Evolutionary conservation across 805 yeast species (phyloP).

Genomic region (Schizosaccharomyces octosporus): DNA sequence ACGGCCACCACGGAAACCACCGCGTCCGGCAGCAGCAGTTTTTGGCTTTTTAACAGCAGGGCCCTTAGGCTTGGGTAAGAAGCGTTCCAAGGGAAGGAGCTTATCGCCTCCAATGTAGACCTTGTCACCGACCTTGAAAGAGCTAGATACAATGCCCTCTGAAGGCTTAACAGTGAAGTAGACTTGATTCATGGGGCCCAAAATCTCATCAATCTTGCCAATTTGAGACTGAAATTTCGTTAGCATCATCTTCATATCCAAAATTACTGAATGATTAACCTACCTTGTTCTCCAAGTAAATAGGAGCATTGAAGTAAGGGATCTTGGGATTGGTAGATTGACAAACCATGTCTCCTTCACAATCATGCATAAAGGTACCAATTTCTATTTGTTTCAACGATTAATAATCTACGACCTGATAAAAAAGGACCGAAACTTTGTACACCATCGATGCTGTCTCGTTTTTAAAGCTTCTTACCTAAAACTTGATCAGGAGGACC

Average conservation of each 20-base stretch:
- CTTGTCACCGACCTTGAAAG: conserved; percentile 88
- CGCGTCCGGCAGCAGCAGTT: conserved; percentile 15
- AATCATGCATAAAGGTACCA: conserved; percentile 77
- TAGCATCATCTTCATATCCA: not conserved
- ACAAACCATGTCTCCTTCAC: conserved; percentile 95
- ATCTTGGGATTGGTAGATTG: conserved; percentile 80
- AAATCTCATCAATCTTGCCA: conserved; percentile 93
- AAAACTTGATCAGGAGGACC: conserved; percentile 3
- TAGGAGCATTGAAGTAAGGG: conserved; percentile 97
- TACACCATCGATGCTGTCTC: not conserved
- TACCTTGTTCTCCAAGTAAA: conserved; percentile 69
- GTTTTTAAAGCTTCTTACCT: not conserved
- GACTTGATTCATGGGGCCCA: conserved; percentile 96
- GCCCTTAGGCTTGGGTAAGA: conserved; percentile 84
- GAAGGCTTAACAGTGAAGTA: conserved; percentile 86
- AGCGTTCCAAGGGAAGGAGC: conserved; percentile 80
- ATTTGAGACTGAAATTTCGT: conserved; percentile 31
- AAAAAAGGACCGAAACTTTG: not conserved
- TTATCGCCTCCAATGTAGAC: conserved; percentile 89
- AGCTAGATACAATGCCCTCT: conserved; percentile 84
- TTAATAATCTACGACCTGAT: not conserved
- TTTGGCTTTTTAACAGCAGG: conserved; percentile 28
- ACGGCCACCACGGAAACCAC: conserved; percentile 18
- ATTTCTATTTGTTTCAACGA: conserved; percentile 11
- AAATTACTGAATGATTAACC: not conserved